phyloP scores from a whole-genome alignment of 371 early-diverging fungal species.

The Mortierella sp. region DNA sequence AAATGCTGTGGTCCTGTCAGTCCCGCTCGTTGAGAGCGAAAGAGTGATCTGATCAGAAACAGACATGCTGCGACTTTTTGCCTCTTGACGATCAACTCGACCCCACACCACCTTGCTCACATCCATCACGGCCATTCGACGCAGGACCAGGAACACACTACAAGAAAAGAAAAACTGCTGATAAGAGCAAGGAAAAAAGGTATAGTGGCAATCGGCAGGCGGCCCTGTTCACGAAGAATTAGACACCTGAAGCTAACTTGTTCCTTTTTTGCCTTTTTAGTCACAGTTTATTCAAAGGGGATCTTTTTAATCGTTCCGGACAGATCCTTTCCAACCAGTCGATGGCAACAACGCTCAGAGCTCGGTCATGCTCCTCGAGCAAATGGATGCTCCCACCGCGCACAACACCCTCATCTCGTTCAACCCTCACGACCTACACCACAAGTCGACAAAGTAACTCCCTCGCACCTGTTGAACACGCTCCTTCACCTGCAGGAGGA shows the following conservation, averaged over 20 bases:
- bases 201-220: neutral
- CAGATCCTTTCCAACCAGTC: neutral
- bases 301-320: neutral
- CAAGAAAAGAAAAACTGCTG: neutral
- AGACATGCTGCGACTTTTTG: neutral
- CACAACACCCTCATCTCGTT: neutral
- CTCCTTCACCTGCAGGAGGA: neutral
- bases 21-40: neutral
- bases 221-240: neutral
- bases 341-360: slow-evolving; percentile 38
- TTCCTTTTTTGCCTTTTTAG: slow-evolving; percentile 2
- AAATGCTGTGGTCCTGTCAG: neutral
- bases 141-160: neutral
- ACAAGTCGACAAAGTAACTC: neutral
- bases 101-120: neutral
- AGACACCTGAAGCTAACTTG: neutral
- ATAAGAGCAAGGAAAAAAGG: neutral
- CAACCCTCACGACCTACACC: neutral
- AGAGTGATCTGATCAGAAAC: slow-evolving; percentile 1
- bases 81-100: neutral
- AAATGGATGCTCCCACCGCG: slow-evolving; percentile 1
- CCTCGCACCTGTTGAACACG: too few species aligned
- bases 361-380: slow-evolving; percentile 35
- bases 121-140: neutral
- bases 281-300: neutral